These are phyloP conservation scores for Begonia fuchsioides DNA, from an alignment of 306 rosid species.

Conservation along the genomic window DNA sequence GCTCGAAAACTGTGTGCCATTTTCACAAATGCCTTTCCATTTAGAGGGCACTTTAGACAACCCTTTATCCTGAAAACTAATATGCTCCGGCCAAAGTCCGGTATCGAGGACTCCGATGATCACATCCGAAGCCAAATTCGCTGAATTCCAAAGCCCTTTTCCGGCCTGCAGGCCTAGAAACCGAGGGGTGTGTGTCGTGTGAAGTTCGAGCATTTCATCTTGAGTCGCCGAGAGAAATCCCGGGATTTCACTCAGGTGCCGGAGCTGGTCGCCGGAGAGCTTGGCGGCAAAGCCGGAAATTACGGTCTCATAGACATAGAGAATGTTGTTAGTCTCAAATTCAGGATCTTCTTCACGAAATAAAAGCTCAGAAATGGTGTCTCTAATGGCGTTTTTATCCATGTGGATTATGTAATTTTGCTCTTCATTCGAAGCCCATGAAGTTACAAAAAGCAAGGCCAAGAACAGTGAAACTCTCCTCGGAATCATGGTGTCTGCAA, in stretches of 20 bases:
- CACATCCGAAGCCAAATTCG: conserved; percentile 39
- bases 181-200: conserved; percentile 41
- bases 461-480: conserved; percentile 21
- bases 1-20: conserved; percentile 40
- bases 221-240: conserved; percentile 48
- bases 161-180: conserved; percentile 42
- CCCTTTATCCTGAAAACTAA: conserved; percentile 41
- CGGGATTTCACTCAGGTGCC: conserved; percentile 21
- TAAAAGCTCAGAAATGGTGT: conserved; percentile 28
- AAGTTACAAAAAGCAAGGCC: conserved; percentile 21
- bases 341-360: conserved; percentile 9
- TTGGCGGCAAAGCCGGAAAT: conserved; percentile 51
- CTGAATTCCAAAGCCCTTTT: conserved; percentile 38
- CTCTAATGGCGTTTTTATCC: conserved; percentile 36
- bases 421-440: conserved; percentile 20
- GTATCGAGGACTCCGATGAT: conserved; percentile 54
- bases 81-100: conserved; percentile 70
- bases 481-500: conserved; percentile 30
- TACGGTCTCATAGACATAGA: conserved; percentile 38
- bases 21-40: conserved; percentile 59
- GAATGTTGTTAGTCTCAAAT: conserved; percentile 18
- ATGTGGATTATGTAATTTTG: conserved; percentile 55
- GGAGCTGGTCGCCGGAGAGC: conserved; percentile 31
- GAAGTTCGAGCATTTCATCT: conserved; percentile 44
- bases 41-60: conserved; percentile 28